Conservation (phyloP, 2,329 filamentous ascomycete species). For the Cercospora sesami region DNA sequence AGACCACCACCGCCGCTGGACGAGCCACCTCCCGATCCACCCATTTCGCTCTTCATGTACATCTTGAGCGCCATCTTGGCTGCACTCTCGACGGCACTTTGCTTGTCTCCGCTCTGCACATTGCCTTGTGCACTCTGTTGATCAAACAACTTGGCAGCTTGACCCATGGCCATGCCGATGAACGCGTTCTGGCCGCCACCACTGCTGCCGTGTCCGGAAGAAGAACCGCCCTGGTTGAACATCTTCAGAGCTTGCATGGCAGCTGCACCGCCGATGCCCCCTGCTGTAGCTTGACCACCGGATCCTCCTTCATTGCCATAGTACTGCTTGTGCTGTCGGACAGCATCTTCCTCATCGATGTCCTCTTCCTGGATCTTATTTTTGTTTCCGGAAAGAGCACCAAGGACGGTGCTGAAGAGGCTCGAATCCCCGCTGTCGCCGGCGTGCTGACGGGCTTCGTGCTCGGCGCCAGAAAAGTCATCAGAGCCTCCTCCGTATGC, state of each 20-base stretch:
- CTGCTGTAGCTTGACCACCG: constrained; percentile 48
- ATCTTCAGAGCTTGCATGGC: constrained; percentile 80
- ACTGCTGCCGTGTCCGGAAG: constrained; percentile 33
- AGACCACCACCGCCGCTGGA: constrained; percentile 37
- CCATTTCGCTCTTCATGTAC: constrained; percentile 75
- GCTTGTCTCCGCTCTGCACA: constrained; percentile 63
- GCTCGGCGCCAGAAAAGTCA: constrained; percentile 56
- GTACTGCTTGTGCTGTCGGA: constrained; percentile 72
- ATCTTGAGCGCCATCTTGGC: constrained; percentile 87
- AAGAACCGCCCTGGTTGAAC: constrained; percentile 54
- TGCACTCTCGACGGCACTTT: constrained; percentile 74
- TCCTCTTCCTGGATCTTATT: constrained; percentile 52
- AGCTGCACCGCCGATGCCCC: constrained; percentile 64
- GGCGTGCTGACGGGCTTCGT: constrained; percentile 58
- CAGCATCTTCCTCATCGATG: constrained; percentile 65
- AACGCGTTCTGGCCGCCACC: constrained; percentile 70
- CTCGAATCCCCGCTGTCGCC: constrained; percentile 51
- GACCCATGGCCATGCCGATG: constrained; percentile 56
- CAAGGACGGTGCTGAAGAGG: constrained; percentile 59
- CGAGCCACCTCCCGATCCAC: constrained; percentile 50
- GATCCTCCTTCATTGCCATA: constrained; percentile 60
- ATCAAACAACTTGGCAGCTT: constrained; percentile 76
- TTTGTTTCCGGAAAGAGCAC: constrained; percentile 57
- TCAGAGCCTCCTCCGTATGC: constrained; percentile 42
- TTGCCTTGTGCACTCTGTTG: constrained; percentile 59